Base-by-base conservation (phyloP, 2,329 filamentous ascomycete species). In the Colletotrichum sp. region DNA sequence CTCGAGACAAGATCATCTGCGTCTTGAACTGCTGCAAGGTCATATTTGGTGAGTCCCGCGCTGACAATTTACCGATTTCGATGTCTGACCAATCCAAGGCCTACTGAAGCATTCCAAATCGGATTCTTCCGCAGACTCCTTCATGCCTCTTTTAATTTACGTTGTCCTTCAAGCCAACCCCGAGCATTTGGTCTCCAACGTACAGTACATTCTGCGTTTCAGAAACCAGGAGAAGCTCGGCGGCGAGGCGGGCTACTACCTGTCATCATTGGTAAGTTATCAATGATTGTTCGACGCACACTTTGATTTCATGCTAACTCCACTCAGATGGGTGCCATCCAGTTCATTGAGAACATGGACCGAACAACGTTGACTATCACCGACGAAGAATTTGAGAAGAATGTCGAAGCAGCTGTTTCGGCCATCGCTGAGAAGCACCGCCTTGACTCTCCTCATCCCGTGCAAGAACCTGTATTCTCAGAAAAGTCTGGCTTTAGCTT, bases 1-100 rank as follows among this genome's bases (percentile, higher is more conserved):
- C 97, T 6, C 90, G 97, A 80, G 97, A 99, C 88, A 99, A 99
- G 85, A 97, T 99, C 71, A 99, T 99, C 66, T 99, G 97, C 84
- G 95, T 99, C 62, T 87, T 99, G 72, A 99, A 99, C 85, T 98
- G 96, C 86, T 99, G 97, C 91, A 99, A 99, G 86, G 98, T 99
- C 78, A 99, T 99, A 78, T 99, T 99, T 84, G 97, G 95, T 95
- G 85, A 79, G 90, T 80, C 24, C 18, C 6, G 2, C 5, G 5
- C 8, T 8, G 13, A 13, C 3, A 12, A 12, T 65, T 8, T 24
- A 68, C 69, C n/a, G 18, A 1, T 30, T 30, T 16, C 15, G 15
- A 60, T 4, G 34, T 77, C 77, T 65, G 68, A 67, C 32, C 18
- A 30, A 15, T 6, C 32, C 24, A 71, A 95, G 94, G 96, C 22